phyloP scores from a whole-genome alignment of 176 grass and related monocot genomes.

The Thalia dealbata region DNA sequence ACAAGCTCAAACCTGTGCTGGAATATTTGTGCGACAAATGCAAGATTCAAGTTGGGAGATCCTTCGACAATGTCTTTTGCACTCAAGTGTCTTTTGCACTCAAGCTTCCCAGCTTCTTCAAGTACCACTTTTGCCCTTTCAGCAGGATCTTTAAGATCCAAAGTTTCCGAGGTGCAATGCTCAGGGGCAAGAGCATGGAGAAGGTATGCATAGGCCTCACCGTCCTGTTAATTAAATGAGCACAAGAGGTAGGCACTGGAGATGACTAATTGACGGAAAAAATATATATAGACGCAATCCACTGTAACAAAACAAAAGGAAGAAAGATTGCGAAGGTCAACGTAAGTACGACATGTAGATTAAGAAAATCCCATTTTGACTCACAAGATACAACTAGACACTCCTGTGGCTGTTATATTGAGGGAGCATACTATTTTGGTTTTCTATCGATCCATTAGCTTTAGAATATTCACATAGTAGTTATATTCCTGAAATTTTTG shows the following conservation, averaged over 20 bases:
- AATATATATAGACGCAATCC: too few species aligned
- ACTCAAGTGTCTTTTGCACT: slow-evolving; percentile 86
- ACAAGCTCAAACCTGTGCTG: slow-evolving; percentile 69
- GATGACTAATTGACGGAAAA: too few species aligned
- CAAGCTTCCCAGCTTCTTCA: slow-evolving; percentile 90
- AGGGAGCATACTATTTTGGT: too few species aligned
- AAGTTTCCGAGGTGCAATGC: slow-evolving; percentile 42
- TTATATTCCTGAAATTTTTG: too few species aligned
- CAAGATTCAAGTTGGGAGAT: slow-evolving; percentile 98
- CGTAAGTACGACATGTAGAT: too few species aligned
- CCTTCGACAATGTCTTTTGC: slow-evolving; percentile 96
- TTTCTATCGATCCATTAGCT: too few species aligned
- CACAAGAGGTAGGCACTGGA: not conserved
- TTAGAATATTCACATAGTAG: too few species aligned
- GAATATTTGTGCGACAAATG: slow-evolving; percentile 98
- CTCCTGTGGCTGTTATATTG: too few species aligned
- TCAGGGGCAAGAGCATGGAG: slow-evolving; percentile 94
- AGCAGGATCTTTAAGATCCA: slow-evolving; percentile 56
- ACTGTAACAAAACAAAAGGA: too few species aligned
- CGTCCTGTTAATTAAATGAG: slow-evolving; percentile 44
- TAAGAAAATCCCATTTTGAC: too few species aligned
- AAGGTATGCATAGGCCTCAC: slow-evolving; percentile 98
- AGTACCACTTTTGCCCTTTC: slow-evolving; percentile 90
- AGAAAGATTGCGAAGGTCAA: too few species aligned
- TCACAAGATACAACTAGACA: too few species aligned